phyloP scores from a whole-genome alignment of 768 basidiomycete species.

The Kwoniella dendrophila region DNA sequence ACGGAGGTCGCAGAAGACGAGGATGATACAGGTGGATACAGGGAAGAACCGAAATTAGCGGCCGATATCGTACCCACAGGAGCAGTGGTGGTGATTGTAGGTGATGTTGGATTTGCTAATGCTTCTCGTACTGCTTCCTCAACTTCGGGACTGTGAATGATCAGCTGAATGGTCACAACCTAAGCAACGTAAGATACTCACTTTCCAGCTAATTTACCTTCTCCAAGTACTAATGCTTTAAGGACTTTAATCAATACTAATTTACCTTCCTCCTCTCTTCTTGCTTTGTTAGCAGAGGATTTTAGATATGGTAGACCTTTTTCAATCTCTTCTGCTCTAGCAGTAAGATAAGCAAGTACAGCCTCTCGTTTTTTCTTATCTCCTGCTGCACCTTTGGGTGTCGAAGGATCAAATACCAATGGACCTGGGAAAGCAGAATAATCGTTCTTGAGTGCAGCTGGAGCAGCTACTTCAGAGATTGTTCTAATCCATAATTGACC shows the following conservation, averaged over 20 bases:
- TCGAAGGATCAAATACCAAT: conserved; percentile 70
- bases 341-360: conserved; percentile 76
- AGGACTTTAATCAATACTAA: conserved; percentile 72
- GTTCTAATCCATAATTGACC: conserved; percentile 66
- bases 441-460: conserved; percentile 60
- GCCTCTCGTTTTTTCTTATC: conserved; percentile 78
- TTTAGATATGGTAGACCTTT: conserved; percentile 73
- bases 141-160: conserved; percentile 62
- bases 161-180: background rate
- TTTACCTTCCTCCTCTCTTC: conserved; percentile 72
- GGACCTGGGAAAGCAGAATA: conserved; percentile 79
- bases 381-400: conserved; percentile 64
- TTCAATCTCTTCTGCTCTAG: conserved; percentile 73
- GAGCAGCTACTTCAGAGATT: conserved; percentile 70
- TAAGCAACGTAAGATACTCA: conserved; percentile 58
- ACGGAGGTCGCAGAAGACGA: conserved; percentile 22
- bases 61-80: conserved; percentile 11
- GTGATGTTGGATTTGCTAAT: conserved; percentile 53
- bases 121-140: conserved; percentile 76
- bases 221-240: conserved; percentile 80
- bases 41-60: conserved; percentile 16
- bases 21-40: conserved; percentile 16
- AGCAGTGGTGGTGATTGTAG: conserved; percentile 9
- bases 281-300: conserved; percentile 59
- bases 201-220: conserved; percentile 85